These are phyloP conservation scores for Tolypocladium paradoxum DNA, from an alignment of 2,329 filamentous ascomycete species.

Conservation along the genomic window DNA sequence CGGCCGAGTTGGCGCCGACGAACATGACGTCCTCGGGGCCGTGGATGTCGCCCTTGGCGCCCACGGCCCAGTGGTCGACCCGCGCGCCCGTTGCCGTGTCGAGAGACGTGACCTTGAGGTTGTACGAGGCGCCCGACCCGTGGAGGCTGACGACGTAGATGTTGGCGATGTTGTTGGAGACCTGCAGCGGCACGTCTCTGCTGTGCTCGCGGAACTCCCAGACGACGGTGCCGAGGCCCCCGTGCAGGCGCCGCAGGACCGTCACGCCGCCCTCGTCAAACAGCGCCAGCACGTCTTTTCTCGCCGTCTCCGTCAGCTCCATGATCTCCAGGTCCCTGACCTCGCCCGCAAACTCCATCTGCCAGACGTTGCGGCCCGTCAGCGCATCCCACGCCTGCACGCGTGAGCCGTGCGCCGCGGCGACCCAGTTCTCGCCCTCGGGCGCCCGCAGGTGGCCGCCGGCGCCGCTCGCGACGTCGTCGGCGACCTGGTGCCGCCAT, in stretches of 20 bases:
- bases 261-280: slow-evolving; percentile 46
- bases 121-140: slow-evolving; percentile 57
- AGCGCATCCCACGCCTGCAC: slow-evolving; percentile 77
- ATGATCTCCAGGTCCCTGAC: slow-evolving; percentile 68
- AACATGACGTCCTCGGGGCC: slow-evolving; percentile 56
- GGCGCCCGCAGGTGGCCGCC: slow-evolving; percentile 55
- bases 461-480: slow-evolving; percentile 30
- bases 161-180: slow-evolving; percentile 57
- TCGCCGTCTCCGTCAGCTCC: slow-evolving; percentile 51
- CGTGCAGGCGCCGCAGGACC: slow-evolving; percentile 61
- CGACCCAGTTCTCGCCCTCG: slow-evolving; percentile 67
- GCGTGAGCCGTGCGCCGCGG: slow-evolving; percentile 58
- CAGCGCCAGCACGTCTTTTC: slow-evolving; percentile 64
- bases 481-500: slow-evolving; percentile 72
- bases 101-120: slow-evolving; percentile 63
- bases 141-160: slow-evolving; percentile 72
- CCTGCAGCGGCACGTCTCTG: slow-evolving; percentile 63
- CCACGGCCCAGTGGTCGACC: slow-evolving; percentile 59
- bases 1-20: slow-evolving; percentile 65
- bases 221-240: slow-evolving; percentile 57
- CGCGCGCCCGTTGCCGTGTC: slow-evolving; percentile 65
- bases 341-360: slow-evolving; percentile 44
- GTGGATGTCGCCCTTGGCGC: slow-evolving; percentile 63
- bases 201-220: slow-evolving; percentile 69
- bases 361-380: slow-evolving; percentile 72